phyloP scores from a whole-genome alignment of 345 rosid genomes.

The Raphanus sativus region DNA sequence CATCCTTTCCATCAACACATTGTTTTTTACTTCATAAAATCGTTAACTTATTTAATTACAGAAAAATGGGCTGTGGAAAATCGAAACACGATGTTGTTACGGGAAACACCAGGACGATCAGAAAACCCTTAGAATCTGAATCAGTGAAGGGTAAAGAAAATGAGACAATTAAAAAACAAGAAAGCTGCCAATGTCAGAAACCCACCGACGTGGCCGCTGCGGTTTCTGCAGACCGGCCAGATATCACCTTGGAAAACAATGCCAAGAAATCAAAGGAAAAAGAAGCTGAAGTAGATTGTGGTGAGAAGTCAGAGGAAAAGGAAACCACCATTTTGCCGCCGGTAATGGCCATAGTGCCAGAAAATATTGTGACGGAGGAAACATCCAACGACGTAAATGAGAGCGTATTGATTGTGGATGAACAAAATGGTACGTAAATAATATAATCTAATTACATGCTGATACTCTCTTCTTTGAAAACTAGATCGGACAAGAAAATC shows the following conservation, averaged over 20 bases:
- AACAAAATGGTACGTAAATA: constrained; percentile 28
- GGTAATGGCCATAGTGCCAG: not conserved
- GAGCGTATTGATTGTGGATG: constrained; percentile 9
- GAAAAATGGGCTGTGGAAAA: constrained; percentile 69
- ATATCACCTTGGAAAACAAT: constrained; percentile 11
- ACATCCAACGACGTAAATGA: constrained; percentile 26
- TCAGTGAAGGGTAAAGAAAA: constrained; percentile 34
- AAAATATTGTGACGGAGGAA: constrained; percentile 19
- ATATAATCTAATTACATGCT: not conserved
- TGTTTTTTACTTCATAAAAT: not conserved
- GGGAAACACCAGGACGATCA: constrained; percentile 52
- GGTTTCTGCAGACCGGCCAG: constrained; percentile 6
- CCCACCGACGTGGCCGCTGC: constrained; percentile 7
- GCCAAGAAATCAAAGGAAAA: constrained; percentile 9
- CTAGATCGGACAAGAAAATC: not conserved
- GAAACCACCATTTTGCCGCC: not conserved
- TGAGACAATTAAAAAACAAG: constrained; percentile 36
- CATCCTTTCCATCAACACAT: constrained; percentile 9
- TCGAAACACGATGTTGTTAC: constrained; percentile 71
- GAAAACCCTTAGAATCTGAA: constrained; percentile 27
- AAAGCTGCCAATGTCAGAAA: constrained; percentile 36
- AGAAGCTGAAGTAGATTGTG: constrained; percentile 9
- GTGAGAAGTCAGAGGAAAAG: not conserved
- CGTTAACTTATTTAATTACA: not conserved
- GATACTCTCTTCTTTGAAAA: not conserved